A percentile compares a stretch with the other conserved stretches of the same genome.
Conservation (phyloP, 306 rosid genomes). For the Ormosia semicastrata region DNA sequence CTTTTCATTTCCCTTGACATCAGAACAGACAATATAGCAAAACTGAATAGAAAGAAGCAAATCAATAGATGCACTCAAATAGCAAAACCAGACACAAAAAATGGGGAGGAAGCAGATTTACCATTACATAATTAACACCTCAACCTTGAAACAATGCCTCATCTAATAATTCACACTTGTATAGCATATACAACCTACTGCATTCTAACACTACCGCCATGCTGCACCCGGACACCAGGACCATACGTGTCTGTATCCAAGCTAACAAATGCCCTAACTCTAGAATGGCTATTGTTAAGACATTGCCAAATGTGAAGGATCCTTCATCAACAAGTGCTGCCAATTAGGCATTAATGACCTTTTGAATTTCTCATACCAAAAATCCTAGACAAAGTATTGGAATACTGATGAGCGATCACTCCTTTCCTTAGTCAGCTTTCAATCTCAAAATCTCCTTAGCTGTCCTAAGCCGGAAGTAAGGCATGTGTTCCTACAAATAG, state of each 20-base stretch:
- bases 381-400: not conserved
- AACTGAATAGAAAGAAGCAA: not conserved
- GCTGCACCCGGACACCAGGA: not conserved
- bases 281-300: constrained; percentile 13
- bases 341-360: not conserved
- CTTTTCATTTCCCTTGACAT: not conserved
- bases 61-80: not conserved
- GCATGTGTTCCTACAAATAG: constrained; percentile 73
- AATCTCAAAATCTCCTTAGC: constrained; percentile 80
- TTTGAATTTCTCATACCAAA: not conserved
- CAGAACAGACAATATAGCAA: not conserved
- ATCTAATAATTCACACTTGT: constrained; percentile 16
- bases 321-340: constrained; percentile 7
- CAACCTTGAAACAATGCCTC: constrained; percentile 19
- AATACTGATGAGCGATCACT: not conserved
- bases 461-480: constrained; percentile 86
- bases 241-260: not conserved
- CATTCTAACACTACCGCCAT: constrained; percentile 12
- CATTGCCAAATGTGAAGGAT: constrained; percentile 15
- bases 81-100: not conserved
- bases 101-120: not conserved
- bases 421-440: constrained; percentile 71
- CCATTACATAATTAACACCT: constrained; percentile 19
- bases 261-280: constrained; percentile 15
- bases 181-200: constrained; percentile 41